Conservation (phyloP, 2,329 filamentous ascomycete species). For the Fusarium pseudograminearum region DNA sequence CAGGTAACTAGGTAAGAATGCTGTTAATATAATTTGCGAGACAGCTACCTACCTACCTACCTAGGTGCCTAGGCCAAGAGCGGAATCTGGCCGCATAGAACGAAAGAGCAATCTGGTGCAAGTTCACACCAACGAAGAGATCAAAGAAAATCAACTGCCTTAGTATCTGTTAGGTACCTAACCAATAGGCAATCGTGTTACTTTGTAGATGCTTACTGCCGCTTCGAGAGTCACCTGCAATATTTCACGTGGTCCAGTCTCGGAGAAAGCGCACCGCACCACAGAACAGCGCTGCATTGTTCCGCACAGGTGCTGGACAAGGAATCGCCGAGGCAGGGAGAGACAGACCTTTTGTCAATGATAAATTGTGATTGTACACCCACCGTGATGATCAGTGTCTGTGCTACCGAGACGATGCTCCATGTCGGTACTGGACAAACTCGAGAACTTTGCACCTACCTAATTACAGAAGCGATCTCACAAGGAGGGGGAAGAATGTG, state of each 20-base stretch:
- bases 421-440: neutral
- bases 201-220: constrained; percentile 13
- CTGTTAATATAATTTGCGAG: neutral
- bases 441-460: neutral
- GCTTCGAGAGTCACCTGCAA: constrained; percentile 31
- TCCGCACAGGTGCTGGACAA: neutral
- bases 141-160: constrained; percentile 13
- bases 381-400: constrained; percentile 38
- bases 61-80: neutral
- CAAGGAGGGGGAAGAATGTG: neutral
- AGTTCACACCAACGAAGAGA: neutral
- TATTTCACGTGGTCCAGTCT: constrained; percentile 28
- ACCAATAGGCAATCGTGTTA: neutral
- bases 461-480: constrained; percentile 1
- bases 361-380: constrained; percentile 22
- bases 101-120: neutral
- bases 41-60: neutral
- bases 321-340: constrained; percentile 1
- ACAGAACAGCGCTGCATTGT: neutral
- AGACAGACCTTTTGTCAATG: constrained; percentile 1
- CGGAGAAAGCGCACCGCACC: constrained; percentile 21
- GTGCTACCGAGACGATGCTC: constrained; percentile 15
- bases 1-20: neutral
- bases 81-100: constrained; percentile 9
- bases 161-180: neutral